phyloP scores from a whole-genome alignment of 2,329 filamentous ascomycete genomes.

The Dactylonectria estremocensis region DNA sequence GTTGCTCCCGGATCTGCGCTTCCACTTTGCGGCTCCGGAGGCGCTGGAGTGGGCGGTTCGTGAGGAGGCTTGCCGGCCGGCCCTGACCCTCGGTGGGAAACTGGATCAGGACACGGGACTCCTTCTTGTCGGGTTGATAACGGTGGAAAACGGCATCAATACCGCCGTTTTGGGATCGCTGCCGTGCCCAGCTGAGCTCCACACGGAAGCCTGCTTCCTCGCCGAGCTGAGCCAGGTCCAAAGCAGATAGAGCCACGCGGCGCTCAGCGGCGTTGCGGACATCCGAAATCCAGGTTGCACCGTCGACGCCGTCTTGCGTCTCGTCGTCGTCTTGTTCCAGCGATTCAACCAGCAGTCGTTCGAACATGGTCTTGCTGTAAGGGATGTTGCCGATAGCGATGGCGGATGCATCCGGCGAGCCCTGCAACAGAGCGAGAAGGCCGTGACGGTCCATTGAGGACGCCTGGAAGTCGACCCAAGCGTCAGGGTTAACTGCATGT shows the following conservation, averaged over 20 bases:
- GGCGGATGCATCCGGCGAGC: neutral
- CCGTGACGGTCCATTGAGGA: slow-evolving; percentile 21
- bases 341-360: slow-evolving; percentile 38
- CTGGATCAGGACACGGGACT: slow-evolving; percentile 28
- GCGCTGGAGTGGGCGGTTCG: slow-evolving; percentile 4
- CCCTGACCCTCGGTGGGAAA: slow-evolving; percentile 42
- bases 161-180: slow-evolving; percentile 46
- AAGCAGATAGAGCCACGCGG: slow-evolving; percentile 21
- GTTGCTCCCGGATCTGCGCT: neutral
- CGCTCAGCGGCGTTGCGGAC: slow-evolving; percentile 5
- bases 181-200: slow-evolving; percentile 62
- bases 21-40: neutral
- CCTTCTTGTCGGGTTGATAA: slow-evolving; percentile 45
- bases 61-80: neutral
- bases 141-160: slow-evolving; percentile 53
- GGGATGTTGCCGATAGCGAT: slow-evolving; percentile 46
- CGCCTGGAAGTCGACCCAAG: slow-evolving; percentile 42
- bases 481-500: slow-evolving; percentile 13
- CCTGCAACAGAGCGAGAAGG: slow-evolving; percentile 29
- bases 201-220: slow-evolving; percentile 61
- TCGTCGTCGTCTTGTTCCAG: slow-evolving; percentile 12
- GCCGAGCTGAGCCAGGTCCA: slow-evolving; percentile 33
- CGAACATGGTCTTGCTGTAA: slow-evolving; percentile 50
- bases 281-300: neutral
- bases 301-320: neutral